Evolutionary conservation across 352 stramenopile genomes (phyloP), one percentile per base, ranked within the genome.

Genomic region (Peronospora farinosa): DNA sequence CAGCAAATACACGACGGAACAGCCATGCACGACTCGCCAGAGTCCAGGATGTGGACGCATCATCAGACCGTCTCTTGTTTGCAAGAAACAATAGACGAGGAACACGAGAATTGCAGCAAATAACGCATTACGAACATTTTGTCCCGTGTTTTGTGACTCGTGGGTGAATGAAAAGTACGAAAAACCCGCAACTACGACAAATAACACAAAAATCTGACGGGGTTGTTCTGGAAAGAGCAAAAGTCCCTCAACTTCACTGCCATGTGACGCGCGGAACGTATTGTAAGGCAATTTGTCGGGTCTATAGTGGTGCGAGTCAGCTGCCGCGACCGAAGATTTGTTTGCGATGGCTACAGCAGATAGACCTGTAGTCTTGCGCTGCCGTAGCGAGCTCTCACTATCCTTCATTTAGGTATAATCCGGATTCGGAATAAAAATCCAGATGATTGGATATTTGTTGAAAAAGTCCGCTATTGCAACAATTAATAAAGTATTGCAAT

Each of bases 111-210:
- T 67, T n/a, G 67, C 75, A n/a, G 81, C 65, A 33, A 67, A 75
- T 23, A 88, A 35, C 3, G 69, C 81, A 17, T 61, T 85, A 39
- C 79, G 76, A 17, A 88, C 72, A 43, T 88, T 88, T 45, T 83
- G 59, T 11, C 59, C 63, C 12, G 72, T n/a, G 45, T 90, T 73
- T 51, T 79, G 53, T 32, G 78, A 83, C 37, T 92, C 75, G 64
- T 87, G 75, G 32, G 77, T 88, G 67, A 88, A 90, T 44, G 82
- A 88, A 45, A 87, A 89, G 63, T 86, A 84, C 23, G 77, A 84
- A 36, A 90, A 74, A n/a, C 64, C 74, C 1, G 56, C 35, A 2
- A 87, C 68, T 7, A 87, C 70, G 11, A 77, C 30, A 5, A 67
- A 36, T 5, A 92, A 69, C 42, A 92, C 79, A n/a, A 82, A 45